Evolutionary conservation across 768 basidiomycete genomes (phyloP), one percentile per base, ranked within the genome.

Genomic region (Cystobasidium ongulense): DNA sequence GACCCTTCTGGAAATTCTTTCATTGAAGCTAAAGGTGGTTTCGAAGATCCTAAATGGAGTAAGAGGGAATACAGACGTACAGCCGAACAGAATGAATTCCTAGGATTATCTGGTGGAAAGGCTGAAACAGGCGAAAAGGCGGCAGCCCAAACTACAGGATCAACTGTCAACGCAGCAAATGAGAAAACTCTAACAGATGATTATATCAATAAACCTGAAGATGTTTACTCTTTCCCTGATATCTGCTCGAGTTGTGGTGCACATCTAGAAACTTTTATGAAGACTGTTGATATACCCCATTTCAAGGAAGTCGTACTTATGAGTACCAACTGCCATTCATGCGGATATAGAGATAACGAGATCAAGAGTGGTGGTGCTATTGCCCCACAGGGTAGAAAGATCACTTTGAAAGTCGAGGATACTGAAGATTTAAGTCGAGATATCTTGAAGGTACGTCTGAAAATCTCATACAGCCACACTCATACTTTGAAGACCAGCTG

Each of bases 231-330:
- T 33, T 99, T 98, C 84, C 89, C 87, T 0, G 92, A 92, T 0
- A 81, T 85, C 17, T 99, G 96, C 81, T 90, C 91, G 13, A 90
- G 90, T 76, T 99, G 96, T 81, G 89, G 89, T 1, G 88, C 88
- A 77, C 83, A 86, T 8, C 83, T 91, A 27, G 86, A 92, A 78
- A 99, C 96, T 0, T 84, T 88, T 77, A 96, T 99, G 91, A 95
- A 98, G 85, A 91, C 90, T 80, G 89, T 98, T 77, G 88, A 87
- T 75, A 96, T 99, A 76, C 96, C 96, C 0, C 92, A 99, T 81
- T 98, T 99, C 86, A 92, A 99, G 86, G 93, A 99, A 77, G 89
- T 92, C 71, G 82, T 98, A 67, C 95, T 98, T 82, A 97, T 97
- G 93, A 95, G 95, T 27, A 94, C 94, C 5, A 97, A 96, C 80